Evolutionary conservation across 164 flowering plant genomes (phyloP).

Genomic region (Berberis thunbergii): DNA sequence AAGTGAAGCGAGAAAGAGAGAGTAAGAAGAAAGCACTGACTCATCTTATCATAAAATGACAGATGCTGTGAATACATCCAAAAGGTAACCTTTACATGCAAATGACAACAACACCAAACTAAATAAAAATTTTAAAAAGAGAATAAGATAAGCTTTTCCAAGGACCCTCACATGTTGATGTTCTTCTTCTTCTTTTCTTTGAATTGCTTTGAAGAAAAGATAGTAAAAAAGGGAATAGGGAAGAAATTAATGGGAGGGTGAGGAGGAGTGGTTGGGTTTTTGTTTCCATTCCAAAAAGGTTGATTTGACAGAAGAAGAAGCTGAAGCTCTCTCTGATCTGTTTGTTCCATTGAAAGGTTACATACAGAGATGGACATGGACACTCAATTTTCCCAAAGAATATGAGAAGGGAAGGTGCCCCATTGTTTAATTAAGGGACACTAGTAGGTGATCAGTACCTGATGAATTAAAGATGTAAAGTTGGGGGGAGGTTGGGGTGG

Average conservation of each 20-base stretch:
- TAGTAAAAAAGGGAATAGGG: neutral
- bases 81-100: neutral
- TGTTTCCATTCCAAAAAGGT: conserved; percentile 30
- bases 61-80: neutral
- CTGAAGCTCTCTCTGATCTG: too few relatives aligned
- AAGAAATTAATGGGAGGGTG: neutral
- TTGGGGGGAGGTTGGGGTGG: too few relatives aligned
- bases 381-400: too few relatives aligned
- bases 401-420: too few relatives aligned
- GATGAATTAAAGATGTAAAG: too few relatives aligned
- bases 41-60: neutral
- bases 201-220: conserved; percentile 7
- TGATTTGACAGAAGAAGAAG: conserved; percentile 20
- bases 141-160: too few relatives aligned
- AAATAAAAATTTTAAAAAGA: neutral
- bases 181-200: neutral
- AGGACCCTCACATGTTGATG: neutral
- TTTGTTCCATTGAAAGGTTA: too few relatives aligned
- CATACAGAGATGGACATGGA: too few relatives aligned
- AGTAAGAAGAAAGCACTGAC: too few relatives aligned
- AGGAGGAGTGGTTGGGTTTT: conserved; percentile 22
- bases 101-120: neutral
- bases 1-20: too few relatives aligned
- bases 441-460: too few relatives aligned
- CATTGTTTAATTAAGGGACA: too few relatives aligned